Base-by-base conservation (phyloP, 129 eudicot genomes). In the Pulicaria dysenterica region DNA sequence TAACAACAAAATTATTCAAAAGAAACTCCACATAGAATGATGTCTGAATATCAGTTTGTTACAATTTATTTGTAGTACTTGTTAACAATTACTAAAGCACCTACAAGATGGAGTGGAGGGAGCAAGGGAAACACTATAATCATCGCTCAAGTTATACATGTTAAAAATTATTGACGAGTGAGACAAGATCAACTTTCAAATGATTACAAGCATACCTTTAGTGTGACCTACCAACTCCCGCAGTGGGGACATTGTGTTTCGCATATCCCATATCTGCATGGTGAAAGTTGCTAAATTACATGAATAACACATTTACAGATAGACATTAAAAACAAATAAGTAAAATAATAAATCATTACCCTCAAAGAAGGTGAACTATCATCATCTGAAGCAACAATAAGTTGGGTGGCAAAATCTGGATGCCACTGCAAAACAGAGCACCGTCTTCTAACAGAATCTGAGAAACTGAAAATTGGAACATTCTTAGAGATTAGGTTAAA, bases 341-440 rank as follows among this genome's bases (percentile, higher is more conserved):
- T 24, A 11, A 7, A 77, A 0, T n/a, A 7, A 67, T 7, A 49
- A 73, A 34, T 24, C 38, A 56, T 51, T 87, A 92, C 98, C 89
- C 86, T 81, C 15, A 92, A 83, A 75, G 96, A 75, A 77, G 98
- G 96, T 24, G 98, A 85, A 71, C 73, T 83, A 77, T 89, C 98
- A 70, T 92, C 98, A 75, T 92, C 98, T 42, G 96, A 89, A 83
- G 98, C 96, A 78, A 92, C 87, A 69, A 92, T 72, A 41, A 92
- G 89, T 80, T 92, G 96, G 38, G 98, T 92, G 46, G 96, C 88
- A 83, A 92, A 77, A 72, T 92, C 96, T 44, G 98, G 98, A 74
- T 92, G 78, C 98, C 96, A 92, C 88, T 92, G 96, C 89, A 92
- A 82, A 73, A 89, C 98, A 84, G 98, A 92, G 90, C 98, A 89